A percentile compares a stretch with the other conserved stretches of the same genome.
Conservation (phyloP, 371 early-diverging fungal species). For the Mucor racemosus region DNA sequence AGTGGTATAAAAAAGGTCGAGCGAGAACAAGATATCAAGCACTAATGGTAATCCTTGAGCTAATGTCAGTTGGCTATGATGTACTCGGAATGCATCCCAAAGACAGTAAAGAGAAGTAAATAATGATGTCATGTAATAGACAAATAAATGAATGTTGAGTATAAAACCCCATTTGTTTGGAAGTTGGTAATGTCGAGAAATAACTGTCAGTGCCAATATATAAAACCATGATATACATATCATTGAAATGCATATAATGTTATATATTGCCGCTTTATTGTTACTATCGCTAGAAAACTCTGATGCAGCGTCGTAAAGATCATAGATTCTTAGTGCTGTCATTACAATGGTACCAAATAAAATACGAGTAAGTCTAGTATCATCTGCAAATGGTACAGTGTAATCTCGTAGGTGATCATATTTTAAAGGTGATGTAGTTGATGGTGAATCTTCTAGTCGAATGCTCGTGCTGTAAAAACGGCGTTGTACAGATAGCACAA, state of each 20-base stretch:
- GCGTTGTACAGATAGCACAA: conserved; percentile 24
- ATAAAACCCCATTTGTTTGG: conserved; percentile 32
- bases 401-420: conserved; percentile 12
- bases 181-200: conserved; percentile 20
- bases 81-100: background rate
- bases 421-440: background rate
- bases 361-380: conserved; percentile 24
- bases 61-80: conserved; percentile 18
- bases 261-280: background rate
- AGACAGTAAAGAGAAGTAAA: background rate
- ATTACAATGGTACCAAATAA: conserved; percentile 10
- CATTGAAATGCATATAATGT: background rate
- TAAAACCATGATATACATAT: conserved; percentile 27
- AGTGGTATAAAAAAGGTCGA: conserved; percentile 9
- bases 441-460: conserved; percentile 3
- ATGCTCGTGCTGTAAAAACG: conserved; percentile 5
- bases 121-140: conserved; percentile 6
- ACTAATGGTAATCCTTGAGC: conserved; percentile 25
- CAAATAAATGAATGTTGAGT: conserved; percentile 32
- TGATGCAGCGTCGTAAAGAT: conserved; percentile 16
- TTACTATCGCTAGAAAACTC: conserved; percentile 9
- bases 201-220: conserved; percentile 5
- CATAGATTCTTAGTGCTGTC: conserved; percentile 4
- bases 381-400: conserved; percentile 23
- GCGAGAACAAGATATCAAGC: background rate